Evolutionary conservation across 2,329 filamentous ascomycete species (phyloP).

Genomic region (Clonostachys rosea): DNA sequence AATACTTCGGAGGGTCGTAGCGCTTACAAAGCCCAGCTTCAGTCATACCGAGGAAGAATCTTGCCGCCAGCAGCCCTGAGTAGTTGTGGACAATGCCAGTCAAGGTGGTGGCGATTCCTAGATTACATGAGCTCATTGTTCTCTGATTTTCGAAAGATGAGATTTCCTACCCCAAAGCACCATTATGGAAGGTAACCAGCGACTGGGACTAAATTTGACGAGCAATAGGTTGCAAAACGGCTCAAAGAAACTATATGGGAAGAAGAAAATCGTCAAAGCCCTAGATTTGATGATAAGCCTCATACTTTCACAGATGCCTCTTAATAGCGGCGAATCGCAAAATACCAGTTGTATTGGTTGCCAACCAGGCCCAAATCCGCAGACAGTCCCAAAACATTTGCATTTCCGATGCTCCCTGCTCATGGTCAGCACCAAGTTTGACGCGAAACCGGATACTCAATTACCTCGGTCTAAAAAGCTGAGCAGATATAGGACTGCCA

Average conservation of each 20-base stretch:
- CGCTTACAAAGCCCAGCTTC: too few species aligned
- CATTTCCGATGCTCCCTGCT: constrained; percentile 60
- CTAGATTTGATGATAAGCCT: constrained; percentile 12
- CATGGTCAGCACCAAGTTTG: not conserved
- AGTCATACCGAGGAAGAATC: constrained; percentile 48
- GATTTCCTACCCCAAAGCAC: constrained; percentile 18
- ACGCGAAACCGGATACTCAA: too few species aligned
- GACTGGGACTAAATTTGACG: constrained; percentile 66
- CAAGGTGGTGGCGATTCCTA: constrained; percentile 29
- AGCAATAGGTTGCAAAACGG: constrained; percentile 74
- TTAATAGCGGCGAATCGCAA: too few species aligned
- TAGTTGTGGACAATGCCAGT: constrained; percentile 49
- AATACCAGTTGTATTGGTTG: constrained; percentile 65
- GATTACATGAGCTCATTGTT: too few species aligned
- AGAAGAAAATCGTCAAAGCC: constrained; percentile 66
- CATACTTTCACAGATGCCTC: too few species aligned
- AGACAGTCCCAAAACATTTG: constrained; percentile 56
- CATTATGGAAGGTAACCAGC: constrained; percentile 78
- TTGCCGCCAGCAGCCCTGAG: constrained; percentile 45
- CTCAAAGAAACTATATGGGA: constrained; percentile 71
- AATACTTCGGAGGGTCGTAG: too few species aligned
- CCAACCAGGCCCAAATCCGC: constrained; percentile 52
- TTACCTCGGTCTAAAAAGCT: too few species aligned
- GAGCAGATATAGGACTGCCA: too few species aligned
- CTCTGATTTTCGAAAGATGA: too few species aligned